Evolutionary conservation across 1,139 yeast genomes (phyloP).

Genomic region (Hyphopichia pseudoburtonii): DNA sequence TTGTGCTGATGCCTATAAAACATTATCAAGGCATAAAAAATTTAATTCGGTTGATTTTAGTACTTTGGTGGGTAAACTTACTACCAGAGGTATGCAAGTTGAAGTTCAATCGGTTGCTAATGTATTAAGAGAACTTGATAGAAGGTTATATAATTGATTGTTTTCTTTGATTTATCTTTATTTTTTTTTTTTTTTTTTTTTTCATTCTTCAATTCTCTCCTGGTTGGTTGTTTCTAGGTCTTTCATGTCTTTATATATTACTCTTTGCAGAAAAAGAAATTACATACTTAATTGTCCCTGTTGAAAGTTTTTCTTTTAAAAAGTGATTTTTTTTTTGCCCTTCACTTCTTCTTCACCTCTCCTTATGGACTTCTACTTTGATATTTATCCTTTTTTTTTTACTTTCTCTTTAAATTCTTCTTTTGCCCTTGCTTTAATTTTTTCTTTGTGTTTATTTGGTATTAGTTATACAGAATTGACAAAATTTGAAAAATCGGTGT

Average conservation of each 20-base stretch:
- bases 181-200: background rate
- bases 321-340: no score
- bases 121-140: conserved; percentile 75
- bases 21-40: conserved; percentile 76
- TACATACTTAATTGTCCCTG: no score
- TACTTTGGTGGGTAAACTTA: conserved; percentile 69
- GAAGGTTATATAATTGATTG: conserved; percentile 53
- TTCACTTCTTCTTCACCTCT: no score
- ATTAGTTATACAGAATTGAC: no score
- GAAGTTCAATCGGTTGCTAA: conserved; percentile 86
- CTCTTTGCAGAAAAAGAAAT: no score
- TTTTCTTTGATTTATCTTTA: background rate
- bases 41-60: conserved; percentile 73
- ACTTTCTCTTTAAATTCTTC: no score
- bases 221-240: background rate
- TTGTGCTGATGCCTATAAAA: conserved; percentile 84
- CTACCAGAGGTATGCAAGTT: conserved; percentile 83
- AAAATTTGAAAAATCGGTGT: no score
- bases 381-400: no score
- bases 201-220: background rate
- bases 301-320: background rate
- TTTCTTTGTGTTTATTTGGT: no score
- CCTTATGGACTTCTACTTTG: no score
- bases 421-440: no score
- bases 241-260: no score